Evolutionary conservation across 192 early-diverging fungal species (phyloP), one percentile per base, ranked within the genome.

Genomic region (Umbelopsis sp.): DNA sequence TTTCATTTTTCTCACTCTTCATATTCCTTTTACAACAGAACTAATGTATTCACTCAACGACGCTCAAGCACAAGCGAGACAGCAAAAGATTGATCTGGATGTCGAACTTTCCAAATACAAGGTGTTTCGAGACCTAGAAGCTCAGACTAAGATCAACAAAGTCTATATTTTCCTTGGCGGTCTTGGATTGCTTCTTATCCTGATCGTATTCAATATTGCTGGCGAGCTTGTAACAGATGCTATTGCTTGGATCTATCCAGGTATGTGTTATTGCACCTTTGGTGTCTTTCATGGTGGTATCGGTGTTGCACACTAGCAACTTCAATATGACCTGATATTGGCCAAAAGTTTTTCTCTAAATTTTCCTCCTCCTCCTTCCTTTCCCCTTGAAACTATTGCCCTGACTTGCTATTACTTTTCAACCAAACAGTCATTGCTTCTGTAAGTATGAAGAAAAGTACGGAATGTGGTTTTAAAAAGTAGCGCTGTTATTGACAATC

Each of bases 201-300:
- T 97, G 72, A 91, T 97, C 72, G 91, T 97, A 77, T 92, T 99
- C 78, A 97, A 99, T 79, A 76, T 98, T 65, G 89, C 84, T 20
- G 89, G 89, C 45, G 80, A 87, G 48, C 84, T 97, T 46, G 78
- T 97, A 47, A 92, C 92, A 53, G 92, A 94, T 78, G 74, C 94
- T 70, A 76, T 95, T 18, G 96, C 94, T 10, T 97, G 94, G 81
- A 80, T 95, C 23, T 99, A 97, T 80, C 95, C 96, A 51, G 81
- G 87, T 90, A 85, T 51, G 74, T 71, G 47, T n/a, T 45, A 41
- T 10, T 41, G 37, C 1, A 6, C 27, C 68, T 35, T 46, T 58
- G 23, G 25, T 55, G 2, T 6, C 53, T n/a, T n/a, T 27, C 20
- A 9, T 21, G 23, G 50, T 9, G 53, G 53, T 12, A 4, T 41